These are phyloP conservation scores for Xylogone sp. DNA, from an alignment of 2,329 filamentous ascomycete genomes.

Conservation along the genomic window DNA sequence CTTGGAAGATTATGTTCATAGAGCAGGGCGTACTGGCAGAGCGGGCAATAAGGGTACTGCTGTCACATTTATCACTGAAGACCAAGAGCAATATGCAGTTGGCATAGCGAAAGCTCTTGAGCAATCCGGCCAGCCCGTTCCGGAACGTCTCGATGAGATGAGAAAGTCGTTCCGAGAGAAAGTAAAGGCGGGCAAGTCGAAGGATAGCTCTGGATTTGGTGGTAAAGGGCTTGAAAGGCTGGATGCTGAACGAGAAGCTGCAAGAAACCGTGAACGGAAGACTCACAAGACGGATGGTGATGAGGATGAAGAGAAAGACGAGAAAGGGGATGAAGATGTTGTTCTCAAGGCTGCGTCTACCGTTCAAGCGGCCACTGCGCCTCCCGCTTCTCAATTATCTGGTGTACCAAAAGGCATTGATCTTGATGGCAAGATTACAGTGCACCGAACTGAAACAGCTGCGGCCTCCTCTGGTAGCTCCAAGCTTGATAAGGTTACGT, in stretches of 20 bases:
- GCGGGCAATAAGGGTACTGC: constrained; percentile 93
- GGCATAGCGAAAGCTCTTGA: constrained; percentile 84
- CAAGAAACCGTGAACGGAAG: constrained; percentile 80
- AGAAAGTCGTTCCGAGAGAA: constrained; percentile 77
- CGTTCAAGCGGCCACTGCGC: constrained; percentile 51
- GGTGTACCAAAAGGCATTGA: constrained; percentile 54
- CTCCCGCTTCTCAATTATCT: constrained; percentile 28
- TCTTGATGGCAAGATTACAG: constrained; percentile 66
- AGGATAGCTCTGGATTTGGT: constrained; percentile 85
- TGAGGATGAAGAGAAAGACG: constrained; percentile 73
- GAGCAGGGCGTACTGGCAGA: constrained; percentile 87
- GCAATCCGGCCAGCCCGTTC: constrained; percentile 82
- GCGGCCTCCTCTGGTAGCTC: constrained; percentile 29
- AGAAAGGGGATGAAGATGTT: constrained; percentile 68
- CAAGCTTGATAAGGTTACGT: constrained; percentile 79
- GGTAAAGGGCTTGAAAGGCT: constrained; percentile 91
- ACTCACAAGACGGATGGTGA: constrained; percentile 85
- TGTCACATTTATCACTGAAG: constrained; percentile 87
- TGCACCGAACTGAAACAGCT: constrained; percentile 63
- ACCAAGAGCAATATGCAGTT: constrained; percentile 85
- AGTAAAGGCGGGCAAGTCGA: constrained; percentile 88
- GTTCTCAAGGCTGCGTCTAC: constrained; percentile 63
- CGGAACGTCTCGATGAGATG: constrained; percentile 64
- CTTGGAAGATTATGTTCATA: constrained; percentile 93
- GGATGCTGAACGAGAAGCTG: constrained; percentile 85